Percentiles rank a stretch among this genome's conserved stretches.
These are phyloP conservation scores for Staphylotrichum tortipilum DNA, from an alignment of 495 filamentous ascomycete species.

Conservation along the genomic window DNA sequence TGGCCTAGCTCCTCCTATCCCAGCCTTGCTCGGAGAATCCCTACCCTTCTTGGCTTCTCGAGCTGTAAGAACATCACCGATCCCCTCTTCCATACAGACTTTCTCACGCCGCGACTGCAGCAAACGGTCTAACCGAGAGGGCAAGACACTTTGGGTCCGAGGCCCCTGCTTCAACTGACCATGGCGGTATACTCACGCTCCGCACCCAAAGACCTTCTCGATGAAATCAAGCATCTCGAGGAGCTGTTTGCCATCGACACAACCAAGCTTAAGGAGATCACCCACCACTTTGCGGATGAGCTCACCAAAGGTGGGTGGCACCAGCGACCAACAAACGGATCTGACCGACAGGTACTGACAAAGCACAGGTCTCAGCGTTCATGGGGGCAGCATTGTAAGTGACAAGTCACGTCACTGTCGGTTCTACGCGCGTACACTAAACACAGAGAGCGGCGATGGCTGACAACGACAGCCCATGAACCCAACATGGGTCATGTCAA, in stretches of 20 bases:
- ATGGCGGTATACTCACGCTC: constrained; percentile 29
- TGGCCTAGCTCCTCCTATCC: too few relatives aligned
- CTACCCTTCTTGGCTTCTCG: too few relatives aligned
- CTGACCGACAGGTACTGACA: background rate
- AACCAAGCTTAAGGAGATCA: constrained; percentile 78
- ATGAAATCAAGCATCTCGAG: constrained; percentile 80
- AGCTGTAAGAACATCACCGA: too few relatives aligned
- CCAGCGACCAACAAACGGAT: background rate
- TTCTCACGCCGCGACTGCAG: too few relatives aligned
- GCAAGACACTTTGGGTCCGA: constrained; percentile 15
- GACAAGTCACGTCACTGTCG: background rate
- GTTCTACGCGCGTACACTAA: background rate
- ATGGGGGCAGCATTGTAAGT: constrained; percentile 89
- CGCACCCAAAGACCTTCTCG: constrained; percentile 72
- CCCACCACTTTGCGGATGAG: constrained; percentile 79
- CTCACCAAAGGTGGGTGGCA: constrained; percentile 62
- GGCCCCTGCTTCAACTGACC: constrained; percentile 15
- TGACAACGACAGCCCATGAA: constrained; percentile 76
- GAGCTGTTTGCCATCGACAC: constrained; percentile 72
- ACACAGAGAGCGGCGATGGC: background rate
- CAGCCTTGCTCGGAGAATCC: too few relatives aligned
- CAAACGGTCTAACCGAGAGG: constrained; percentile 11
- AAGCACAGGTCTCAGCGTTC: constrained; percentile 61
- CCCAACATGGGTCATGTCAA: constrained; percentile 94
- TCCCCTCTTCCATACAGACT: too few relatives aligned